A percentile compares a stretch with the other conserved stretches of the same genome.
These are phyloP conservation scores for Graphilbum sp. DNA, from an alignment of 2,329 filamentous ascomycete genomes.

Conservation along the genomic window DNA sequence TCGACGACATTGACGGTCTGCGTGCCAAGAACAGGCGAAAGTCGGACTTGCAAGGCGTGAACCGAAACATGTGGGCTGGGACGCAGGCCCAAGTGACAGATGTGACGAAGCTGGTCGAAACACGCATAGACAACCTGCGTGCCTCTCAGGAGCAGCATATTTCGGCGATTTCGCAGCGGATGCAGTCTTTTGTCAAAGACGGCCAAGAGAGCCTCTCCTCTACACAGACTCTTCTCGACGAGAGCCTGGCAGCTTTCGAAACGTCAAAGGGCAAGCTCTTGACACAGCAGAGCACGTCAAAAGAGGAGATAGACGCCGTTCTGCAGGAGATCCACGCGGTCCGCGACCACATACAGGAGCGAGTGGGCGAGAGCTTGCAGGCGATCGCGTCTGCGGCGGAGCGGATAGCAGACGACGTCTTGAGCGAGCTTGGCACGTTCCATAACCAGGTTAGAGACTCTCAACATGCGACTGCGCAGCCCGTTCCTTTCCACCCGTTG, in stretches of 20 bases:
- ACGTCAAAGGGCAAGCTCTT: constrained; percentile 52
- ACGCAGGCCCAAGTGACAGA: constrained; percentile 61
- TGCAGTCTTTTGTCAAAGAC: constrained; percentile 59
- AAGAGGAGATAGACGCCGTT: constrained; percentile 77
- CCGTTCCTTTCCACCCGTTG: too few species aligned
- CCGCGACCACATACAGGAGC: constrained; percentile 71
- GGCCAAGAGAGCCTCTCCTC: constrained; percentile 57
- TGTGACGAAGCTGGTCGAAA: constrained; percentile 63
- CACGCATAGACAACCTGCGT: constrained; percentile 56
- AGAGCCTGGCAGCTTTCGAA: constrained; percentile 51
- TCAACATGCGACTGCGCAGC: too few species aligned
- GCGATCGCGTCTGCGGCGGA: constrained; percentile 72
- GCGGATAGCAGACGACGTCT: constrained; percentile 76
- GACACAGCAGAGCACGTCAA: constrained; percentile 50
- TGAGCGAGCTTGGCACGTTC: constrained; percentile 71
- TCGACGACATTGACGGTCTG: constrained; percentile 64
- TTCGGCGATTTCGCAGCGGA: constrained; percentile 47
- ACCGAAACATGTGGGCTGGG: constrained; percentile 62
- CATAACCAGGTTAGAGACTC: constrained; percentile 35
- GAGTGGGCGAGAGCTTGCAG: constrained; percentile 70
- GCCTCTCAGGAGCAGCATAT: constrained; percentile 58
- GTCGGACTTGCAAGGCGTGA: constrained; percentile 65
- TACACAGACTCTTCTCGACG: constrained; percentile 54
- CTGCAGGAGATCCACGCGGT: constrained; percentile 85
- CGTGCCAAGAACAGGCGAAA: constrained; percentile 77